Percentiles rank a stretch among this genome's conserved stretches.
Evolutionary conservation across 495 filamentous ascomycete species (phyloP).

Genomic region (Penicillium salamii): DNA sequence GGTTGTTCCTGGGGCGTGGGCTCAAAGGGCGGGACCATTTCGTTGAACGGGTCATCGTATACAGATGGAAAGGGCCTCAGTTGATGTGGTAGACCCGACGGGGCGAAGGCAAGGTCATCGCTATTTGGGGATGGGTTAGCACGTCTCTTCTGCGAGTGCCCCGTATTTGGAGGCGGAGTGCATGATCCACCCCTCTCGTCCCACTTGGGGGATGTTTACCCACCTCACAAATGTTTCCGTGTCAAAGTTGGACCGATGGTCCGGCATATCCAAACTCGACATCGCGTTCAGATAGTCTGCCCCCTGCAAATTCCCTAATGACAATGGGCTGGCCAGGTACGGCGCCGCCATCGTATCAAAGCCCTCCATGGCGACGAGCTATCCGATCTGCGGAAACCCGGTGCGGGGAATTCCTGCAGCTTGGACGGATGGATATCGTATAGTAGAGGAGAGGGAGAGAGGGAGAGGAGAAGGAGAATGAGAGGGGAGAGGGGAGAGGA

Average conservation of each 20-base stretch:
- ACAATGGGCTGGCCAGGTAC: slow-evolving; percentile 55
- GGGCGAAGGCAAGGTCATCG: slow-evolving; percentile 43
- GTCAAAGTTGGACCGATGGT: slow-evolving; percentile 57
- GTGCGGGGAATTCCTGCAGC: too few species aligned
- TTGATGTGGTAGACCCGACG: slow-evolving; percentile 28
- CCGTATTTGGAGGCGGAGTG: background rate
- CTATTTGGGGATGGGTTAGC: slow-evolving; percentile 15
- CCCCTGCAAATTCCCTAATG: slow-evolving; percentile 49
- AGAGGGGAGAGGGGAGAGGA: background rate
- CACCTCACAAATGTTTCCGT: slow-evolving; percentile 59
- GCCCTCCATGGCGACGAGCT: slow-evolving; percentile 54
- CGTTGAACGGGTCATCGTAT: slow-evolving; percentile 69
- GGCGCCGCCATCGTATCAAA: slow-evolving; percentile 61
- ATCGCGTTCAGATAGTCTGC: slow-evolving; percentile 53
- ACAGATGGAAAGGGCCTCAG: slow-evolving; percentile 46
- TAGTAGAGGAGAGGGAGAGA: too few species aligned
- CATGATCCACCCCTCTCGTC: slow-evolving; percentile 4
- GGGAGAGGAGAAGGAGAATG: too few species aligned
- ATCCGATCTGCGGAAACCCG: background rate
- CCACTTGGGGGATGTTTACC: slow-evolving; percentile 13
- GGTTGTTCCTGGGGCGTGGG: slow-evolving; percentile 37
- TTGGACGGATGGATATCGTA: too few species aligned
- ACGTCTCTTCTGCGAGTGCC: background rate
- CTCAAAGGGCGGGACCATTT: slow-evolving; percentile 52
- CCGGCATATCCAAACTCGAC: slow-evolving; percentile 52